Evolutionary conservation across 208 protist genomes (phyloP).

Genomic region (Histomonas meleagridis): DNA sequence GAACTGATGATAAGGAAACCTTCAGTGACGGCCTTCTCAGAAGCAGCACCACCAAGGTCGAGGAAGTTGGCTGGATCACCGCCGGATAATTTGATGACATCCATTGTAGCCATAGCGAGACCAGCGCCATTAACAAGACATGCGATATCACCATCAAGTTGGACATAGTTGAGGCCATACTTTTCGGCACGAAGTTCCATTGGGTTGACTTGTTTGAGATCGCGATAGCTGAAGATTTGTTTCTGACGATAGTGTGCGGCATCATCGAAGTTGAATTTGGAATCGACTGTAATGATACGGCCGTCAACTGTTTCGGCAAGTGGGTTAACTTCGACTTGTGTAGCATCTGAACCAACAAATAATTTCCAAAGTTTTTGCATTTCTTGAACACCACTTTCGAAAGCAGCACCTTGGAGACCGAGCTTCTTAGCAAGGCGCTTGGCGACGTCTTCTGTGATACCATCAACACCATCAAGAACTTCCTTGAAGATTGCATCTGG

Average conservation of each 20-base stretch:
- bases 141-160: slow-evolving; percentile 90
- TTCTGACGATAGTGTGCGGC: slow-evolving; percentile 88
- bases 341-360: slow-evolving; percentile 75
- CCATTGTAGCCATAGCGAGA: slow-evolving; percentile 99
- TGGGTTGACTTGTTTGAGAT: slow-evolving; percentile 69
- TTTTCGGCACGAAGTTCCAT: slow-evolving; percentile 80
- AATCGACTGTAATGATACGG: slow-evolving; percentile 81
- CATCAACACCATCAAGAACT: neutral
- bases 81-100: slow-evolving; percentile 91
- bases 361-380: slow-evolving; percentile 86
- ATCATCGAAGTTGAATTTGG: slow-evolving; percentile 96
- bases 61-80: slow-evolving; percentile 97
- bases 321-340: slow-evolving; percentile 95
- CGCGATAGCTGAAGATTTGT: slow-evolving; percentile 78
- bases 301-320: slow-evolving; percentile 72
- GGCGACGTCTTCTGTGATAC: neutral
- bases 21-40: slow-evolving; percentile 71
- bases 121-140: slow-evolving; percentile 75
- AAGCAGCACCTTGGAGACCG: neutral
- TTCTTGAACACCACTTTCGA: slow-evolving; percentile 49
- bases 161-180: slow-evolving; percentile 95
- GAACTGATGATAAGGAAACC: slow-evolving; percentile 88
- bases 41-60: slow-evolving; percentile 81
- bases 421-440: neutral
- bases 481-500: slow-evolving; percentile 77